Evolutionary conservation across 2,329 filamentous ascomycete species (phyloP), one percentile per base, ranked within the genome.

Genomic region (Endoconidiophora polonica): DNA sequence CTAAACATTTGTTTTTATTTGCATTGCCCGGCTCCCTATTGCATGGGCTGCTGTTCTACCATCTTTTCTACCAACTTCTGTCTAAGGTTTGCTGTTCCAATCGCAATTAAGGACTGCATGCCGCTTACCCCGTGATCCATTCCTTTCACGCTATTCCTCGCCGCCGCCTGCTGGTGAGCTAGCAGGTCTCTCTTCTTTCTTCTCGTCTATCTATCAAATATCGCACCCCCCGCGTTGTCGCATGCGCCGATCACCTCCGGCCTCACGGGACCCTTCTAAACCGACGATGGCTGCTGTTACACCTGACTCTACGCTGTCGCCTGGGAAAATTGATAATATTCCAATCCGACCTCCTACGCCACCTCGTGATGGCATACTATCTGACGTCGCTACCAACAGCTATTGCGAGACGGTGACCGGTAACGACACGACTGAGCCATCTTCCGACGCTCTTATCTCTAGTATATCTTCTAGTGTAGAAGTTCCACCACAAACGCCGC

Each of bases 281-380:
- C 26, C 26, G 16, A 40, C 33, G 12, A 51, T 51, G 49, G 44
- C 49, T n/a, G 24, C 47, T 38, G 47, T 38, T 22, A n/a, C 16
- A 6, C 29, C 44, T 42, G 44, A 47, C 20, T 38, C 36, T 18
- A 23, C 29, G 12, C 20, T 40, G 24, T 46, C 42, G n/a, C 26
- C 38, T n/a, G 40, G 45, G 40, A 36, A 18, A n/a, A n/a, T 38
- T 16, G 71, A 76, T 55, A 67, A 69, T 52, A 66, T 79, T 49
- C 67, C 71, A 55, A 62, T 74, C 54, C 72, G 77, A 62, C 79
- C 79, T 23, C 79, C 79, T n/a, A 83, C 79, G 33, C 79, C 79
- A 44, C 79, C 79, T n/a, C 72, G 72, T 57, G 75, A 69, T 68
- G 60, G 4, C 36, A n/a, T 40, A 29, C 26, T 12, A 2, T 7